phyloP scores from a whole-genome alignment of 2,329 filamentous ascomycete genomes.

The Penicillium hesseltinei region DNA sequence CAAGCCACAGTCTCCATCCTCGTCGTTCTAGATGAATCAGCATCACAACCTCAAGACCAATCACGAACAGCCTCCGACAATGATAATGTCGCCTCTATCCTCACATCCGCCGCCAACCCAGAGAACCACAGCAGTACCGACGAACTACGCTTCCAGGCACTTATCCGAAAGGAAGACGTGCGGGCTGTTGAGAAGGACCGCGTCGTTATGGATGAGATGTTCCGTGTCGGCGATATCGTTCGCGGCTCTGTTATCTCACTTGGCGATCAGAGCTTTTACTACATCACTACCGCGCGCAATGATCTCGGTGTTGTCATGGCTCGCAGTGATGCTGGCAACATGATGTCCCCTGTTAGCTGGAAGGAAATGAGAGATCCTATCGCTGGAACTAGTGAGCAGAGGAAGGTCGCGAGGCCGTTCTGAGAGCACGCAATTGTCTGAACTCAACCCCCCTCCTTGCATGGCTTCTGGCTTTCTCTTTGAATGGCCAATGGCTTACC shows the following conservation, averaged over 20 bases:
- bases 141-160: conserved; percentile 70
- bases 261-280: conserved; percentile 93
- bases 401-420: conserved; percentile 93
- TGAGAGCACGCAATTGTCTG: conserved; percentile 47
- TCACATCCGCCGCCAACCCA: conserved; percentile 40
- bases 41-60: conserved; percentile 19
- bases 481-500: background rate
- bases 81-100: conserved; percentile 39
- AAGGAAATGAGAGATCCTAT: conserved; percentile 86
- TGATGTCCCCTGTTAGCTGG: conserved; percentile 93
- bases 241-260: conserved; percentile 83
- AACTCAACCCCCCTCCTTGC: background rate
- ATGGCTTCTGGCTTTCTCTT: background rate
- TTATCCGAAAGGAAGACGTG: conserved; percentile 87
- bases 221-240: conserved; percentile 89
- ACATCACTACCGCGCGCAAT: conserved; percentile 87
- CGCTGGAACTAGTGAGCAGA: conserved; percentile 70
- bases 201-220: conserved; percentile 85
- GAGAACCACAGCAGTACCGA: conserved; percentile 54
- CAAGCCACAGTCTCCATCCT: conserved; percentile 86
- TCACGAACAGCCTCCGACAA: conserved; percentile 33
- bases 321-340: conserved; percentile 78
- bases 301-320: conserved; percentile 93
- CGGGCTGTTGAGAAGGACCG: conserved; percentile 94
- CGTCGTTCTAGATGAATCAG: conserved; percentile 63